phyloP scores from a whole-genome alignment of 495 filamentous ascomycete species.

The Hypomontagnella monticulosa region DNA sequence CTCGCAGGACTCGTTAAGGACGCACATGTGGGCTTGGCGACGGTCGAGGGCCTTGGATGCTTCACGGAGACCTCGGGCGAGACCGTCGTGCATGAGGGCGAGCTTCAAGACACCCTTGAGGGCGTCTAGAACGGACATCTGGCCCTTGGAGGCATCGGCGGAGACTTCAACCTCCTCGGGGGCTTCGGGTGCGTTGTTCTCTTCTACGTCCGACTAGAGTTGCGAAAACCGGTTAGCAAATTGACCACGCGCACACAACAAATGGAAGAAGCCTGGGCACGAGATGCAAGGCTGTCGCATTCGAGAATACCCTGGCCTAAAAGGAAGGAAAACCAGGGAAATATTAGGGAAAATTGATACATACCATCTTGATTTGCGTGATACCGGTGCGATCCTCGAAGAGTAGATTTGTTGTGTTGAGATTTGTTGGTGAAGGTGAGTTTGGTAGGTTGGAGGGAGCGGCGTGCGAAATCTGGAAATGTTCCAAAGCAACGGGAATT shows the following conservation, averaged over 20 bases:
- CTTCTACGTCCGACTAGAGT: conserved; percentile 71
- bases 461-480: conserved; percentile 41
- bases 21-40: conserved; percentile 99
- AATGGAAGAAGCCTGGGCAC: conserved; percentile 21
- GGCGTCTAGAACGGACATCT: conserved; percentile 97
- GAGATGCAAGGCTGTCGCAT: conserved; percentile 25
- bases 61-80: conserved; percentile 96
- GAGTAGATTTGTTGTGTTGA: conserved; percentile 45
- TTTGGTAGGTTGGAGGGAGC: conserved; percentile 33
- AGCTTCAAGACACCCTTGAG: conserved; percentile 98
- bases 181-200: conserved; percentile 79
- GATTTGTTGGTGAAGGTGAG: conserved; percentile 29
- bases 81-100: conserved; percentile 98
- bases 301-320: conserved; percentile 4
- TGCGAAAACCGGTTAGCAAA: conserved; percentile 24
- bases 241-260: conserved; percentile 28
- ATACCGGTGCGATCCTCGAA: conserved; percentile 66
- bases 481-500: conserved; percentile 32
- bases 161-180: conserved; percentile 91
- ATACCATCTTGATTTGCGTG: conserved; percentile 64
- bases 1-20: conserved; percentile 98
- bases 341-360: conserved; percentile 34
- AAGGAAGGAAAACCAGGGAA: background rate
- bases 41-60: conserved; percentile 97
- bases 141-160: conserved; percentile 85